These are phyloP conservation scores for Limnomonas spitsbergensis DNA, from an alignment of 139 green algal genomes.

Conservation along the genomic window DNA sequence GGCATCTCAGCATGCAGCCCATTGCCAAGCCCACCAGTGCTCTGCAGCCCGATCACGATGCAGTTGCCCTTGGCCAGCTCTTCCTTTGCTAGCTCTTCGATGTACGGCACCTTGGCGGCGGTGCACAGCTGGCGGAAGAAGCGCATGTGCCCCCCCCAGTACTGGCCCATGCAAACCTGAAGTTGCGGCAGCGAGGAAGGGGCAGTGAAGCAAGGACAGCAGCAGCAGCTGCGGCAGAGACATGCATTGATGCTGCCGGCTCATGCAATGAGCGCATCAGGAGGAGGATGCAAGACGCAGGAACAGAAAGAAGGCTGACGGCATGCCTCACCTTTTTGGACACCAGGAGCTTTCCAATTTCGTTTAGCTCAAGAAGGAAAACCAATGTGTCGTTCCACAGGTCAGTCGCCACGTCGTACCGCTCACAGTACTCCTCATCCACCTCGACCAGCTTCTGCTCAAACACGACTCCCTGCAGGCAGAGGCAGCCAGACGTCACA, in stretches of 20 bases:
- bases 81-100: neutral
- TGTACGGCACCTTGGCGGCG: constrained; percentile 59
- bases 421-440: constrained; percentile 21
- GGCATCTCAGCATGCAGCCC: too few species aligned
- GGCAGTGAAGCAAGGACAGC: constrained; percentile 1
- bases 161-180: neutral
- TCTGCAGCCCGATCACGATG: constrained; percentile 68
- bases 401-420: constrained; percentile 45
- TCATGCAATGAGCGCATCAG: too few species aligned
- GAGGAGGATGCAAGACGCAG: too few species aligned
- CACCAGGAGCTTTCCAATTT: neutral
- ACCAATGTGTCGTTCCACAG: constrained; percentile 38
- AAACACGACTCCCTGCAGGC: constrained; percentile 14
- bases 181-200: neutral
- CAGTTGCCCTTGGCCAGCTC: constrained; percentile 45
- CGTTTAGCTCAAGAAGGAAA: neutral
- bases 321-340: neutral
- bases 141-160: constrained; percentile 52
- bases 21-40: too few species aligned
- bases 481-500: too few species aligned
- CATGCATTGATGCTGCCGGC: neutral
- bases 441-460: constrained; percentile 34
- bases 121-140: constrained; percentile 82
- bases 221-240: too few species aligned
- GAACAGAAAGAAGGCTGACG: too few species aligned